Percentiles rank a stretch among this genome's conserved stretches.
phyloP scores from a whole-genome alignment of 495 filamentous ascomycete species.

The Lindgomyces ingoldianus region DNA sequence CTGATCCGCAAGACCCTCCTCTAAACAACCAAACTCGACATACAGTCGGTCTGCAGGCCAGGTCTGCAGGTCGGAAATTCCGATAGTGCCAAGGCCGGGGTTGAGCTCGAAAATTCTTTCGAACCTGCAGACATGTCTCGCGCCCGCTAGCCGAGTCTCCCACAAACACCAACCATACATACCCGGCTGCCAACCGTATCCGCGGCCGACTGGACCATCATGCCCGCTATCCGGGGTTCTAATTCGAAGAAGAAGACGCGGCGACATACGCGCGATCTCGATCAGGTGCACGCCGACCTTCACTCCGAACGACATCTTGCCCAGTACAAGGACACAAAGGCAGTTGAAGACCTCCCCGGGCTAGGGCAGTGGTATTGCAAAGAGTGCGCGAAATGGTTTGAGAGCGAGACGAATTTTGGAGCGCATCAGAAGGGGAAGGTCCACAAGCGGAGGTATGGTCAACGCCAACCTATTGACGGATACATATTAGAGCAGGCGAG shows the following conservation, averaged over 20 bases:
- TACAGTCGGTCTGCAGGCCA: neutral
- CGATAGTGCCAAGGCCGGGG: slow-evolving; percentile 17
- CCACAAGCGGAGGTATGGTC: slow-evolving; percentile 79
- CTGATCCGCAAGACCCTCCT: neutral
- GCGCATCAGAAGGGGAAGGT: slow-evolving; percentile 82
- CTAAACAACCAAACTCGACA: neutral
- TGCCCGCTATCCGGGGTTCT: slow-evolving; percentile 47
- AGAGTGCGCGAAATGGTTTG: slow-evolving; percentile 97
- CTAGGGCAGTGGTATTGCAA: slow-evolving; percentile 82
- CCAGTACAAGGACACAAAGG: slow-evolving; percentile 74
- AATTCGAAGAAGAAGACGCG: slow-evolving; percentile 60
- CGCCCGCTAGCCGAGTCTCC: slow-evolving; percentile 25
- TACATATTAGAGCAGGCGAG: slow-evolving; percentile 26
- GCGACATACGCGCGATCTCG: slow-evolving; percentile 66
- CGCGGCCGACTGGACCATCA: slow-evolving; percentile 34
- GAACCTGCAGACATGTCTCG: slow-evolving; percentile 27
- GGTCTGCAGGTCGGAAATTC: slow-evolving; percentile 19
- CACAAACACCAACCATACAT: slow-evolving; percentile 3
- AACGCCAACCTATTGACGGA: neutral
- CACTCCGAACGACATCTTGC: slow-evolving; percentile 71
- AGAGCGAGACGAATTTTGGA: slow-evolving; percentile 75
- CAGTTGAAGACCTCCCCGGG: slow-evolving; percentile 81
- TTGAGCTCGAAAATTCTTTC: slow-evolving; percentile 16
- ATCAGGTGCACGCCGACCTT: slow-evolving; percentile 84
- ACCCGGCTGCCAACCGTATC: slow-evolving; percentile 12